A percentile compares a stretch with the other conserved stretches of the same genome.
Conservation (phyloP, 371 early-diverging fungal species). For the Globomyces sp. region DNA sequence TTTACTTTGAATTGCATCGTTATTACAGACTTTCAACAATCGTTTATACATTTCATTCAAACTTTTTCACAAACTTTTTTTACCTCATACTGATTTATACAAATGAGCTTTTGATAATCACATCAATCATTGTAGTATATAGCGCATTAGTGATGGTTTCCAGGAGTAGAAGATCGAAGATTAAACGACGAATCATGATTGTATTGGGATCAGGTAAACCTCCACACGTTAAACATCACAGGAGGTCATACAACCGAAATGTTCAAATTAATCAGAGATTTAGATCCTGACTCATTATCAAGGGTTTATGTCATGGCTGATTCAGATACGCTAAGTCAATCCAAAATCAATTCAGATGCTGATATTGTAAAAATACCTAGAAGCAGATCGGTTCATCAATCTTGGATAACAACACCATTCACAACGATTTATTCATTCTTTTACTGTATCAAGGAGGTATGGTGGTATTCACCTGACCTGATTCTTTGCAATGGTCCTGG, state of each 20-base stretch:
- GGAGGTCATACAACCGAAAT: slow-evolving; percentile 69
- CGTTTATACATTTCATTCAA: too few species aligned
- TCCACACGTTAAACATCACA: not conserved
- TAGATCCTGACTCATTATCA: slow-evolving; percentile 51
- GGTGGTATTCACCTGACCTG: slow-evolving; percentile 51
- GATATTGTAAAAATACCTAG: slow-evolving; percentile 58
- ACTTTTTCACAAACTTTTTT: too few species aligned
- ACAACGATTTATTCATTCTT: slow-evolving; percentile 50
- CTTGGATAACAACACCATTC: slow-evolving; percentile 60
- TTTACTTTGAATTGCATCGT: not conserved
- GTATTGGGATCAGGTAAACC: too few species aligned
- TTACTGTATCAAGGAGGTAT: slow-evolving; percentile 41
- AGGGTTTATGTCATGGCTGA: slow-evolving; percentile 63
- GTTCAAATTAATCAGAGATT: slow-evolving; percentile 57
- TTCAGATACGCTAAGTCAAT: slow-evolving; percentile 58
- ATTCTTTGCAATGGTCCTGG: slow-evolving; percentile 93
- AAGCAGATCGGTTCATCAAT: slow-evolving; percentile 69
- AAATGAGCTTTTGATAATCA: too few species aligned
- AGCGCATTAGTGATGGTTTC: too few species aligned
- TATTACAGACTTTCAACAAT: too few species aligned
- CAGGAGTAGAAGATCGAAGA: too few species aligned
- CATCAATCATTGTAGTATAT: too few species aligned
- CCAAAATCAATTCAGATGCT: slow-evolving; percentile 42
- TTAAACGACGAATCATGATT: too few species aligned
- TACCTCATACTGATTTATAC: too few species aligned